These are phyloP conservation scores for Aspergillus pseudoterreus DNA, from an alignment of 2,329 filamentous ascomycete species.

Conservation along the genomic window DNA sequence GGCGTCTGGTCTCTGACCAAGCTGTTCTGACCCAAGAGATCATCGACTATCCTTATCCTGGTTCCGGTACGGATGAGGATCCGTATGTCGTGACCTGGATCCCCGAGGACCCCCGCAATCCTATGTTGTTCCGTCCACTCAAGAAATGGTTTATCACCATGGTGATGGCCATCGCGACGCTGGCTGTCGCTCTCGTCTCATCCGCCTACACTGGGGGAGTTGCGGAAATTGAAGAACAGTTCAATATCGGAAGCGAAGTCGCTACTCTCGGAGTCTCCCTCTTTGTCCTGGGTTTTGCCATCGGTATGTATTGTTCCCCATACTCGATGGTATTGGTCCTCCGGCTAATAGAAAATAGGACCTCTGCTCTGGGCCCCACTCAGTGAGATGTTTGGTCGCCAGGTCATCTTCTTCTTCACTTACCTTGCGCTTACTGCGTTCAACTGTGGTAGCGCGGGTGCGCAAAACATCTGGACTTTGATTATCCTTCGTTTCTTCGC, in stretches of 20 bases:
- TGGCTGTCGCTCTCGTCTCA: conserved; percentile 42
- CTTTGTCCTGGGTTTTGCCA: conserved; percentile 45
- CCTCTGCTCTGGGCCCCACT: conserved; percentile 45
- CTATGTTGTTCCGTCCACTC: conserved; percentile 29
- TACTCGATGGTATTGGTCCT: neutral
- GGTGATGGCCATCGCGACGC: conserved; percentile 36
- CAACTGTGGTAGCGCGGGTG: conserved; percentile 57
- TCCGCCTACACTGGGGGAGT: conserved; percentile 42
- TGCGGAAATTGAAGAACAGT: conserved; percentile 31
- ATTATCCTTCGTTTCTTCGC: conserved; percentile 67
- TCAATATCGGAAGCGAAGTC: conserved; percentile 34
- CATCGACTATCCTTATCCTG: conserved; percentile 29
- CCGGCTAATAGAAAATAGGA: conserved; percentile 15
- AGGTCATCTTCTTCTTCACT: conserved; percentile 31
- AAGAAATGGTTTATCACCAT: conserved; percentile 42
- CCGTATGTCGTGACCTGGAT: conserved; percentile 44
- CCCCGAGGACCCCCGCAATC: conserved; percentile 41
- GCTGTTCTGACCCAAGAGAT: conserved; percentile 35
- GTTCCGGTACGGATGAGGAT: conserved; percentile 40
- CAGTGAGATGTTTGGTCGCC: conserved; percentile 37
- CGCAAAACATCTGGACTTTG: conserved; percentile 56
- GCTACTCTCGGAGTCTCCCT: conserved; percentile 43
- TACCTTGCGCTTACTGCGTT: conserved; percentile 53
- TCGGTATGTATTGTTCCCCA: conserved; percentile 22
- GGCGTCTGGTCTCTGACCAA: conserved; percentile 30